phyloP scores from a whole-genome alignment of 1,139 yeast genomes.

The Lodderomyces jiufengensis region DNA sequence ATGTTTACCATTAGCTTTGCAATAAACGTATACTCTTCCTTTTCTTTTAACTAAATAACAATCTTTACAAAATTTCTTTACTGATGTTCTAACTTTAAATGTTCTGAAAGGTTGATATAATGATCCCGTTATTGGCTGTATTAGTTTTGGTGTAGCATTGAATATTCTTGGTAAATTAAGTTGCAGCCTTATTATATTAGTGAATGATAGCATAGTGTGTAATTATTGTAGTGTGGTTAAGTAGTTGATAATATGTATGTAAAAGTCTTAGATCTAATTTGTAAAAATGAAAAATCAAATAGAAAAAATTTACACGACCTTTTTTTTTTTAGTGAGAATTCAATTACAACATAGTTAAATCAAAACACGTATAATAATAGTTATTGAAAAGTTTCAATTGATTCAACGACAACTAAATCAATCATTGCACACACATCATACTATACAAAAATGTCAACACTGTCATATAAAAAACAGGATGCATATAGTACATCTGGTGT shows the following conservation, averaged over 20 bases:
- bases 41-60: constrained; percentile 93
- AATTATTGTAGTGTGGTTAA: too few species aligned
- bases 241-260: background rate
- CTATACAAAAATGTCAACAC: constrained; percentile 65
- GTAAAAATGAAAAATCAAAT: background rate
- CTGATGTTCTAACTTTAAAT: constrained; percentile 62
- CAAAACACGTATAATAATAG: background rate
- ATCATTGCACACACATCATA: background rate
- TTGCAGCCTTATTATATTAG: constrained; percentile 7
- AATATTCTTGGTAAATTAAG: constrained; percentile 11
- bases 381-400: background rate
- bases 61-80: constrained; percentile 86
- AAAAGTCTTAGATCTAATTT: background rate
- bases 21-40: constrained; percentile 88
- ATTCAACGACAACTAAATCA: background rate
- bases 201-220: constrained; percentile 6
- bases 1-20: constrained; percentile 90
- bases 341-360: background rate
- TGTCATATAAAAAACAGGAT: constrained; percentile 79
- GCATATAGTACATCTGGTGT: constrained; percentile 53
- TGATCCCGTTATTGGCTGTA: constrained; percentile 9
- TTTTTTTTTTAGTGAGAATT: background rate
- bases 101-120: constrained; percentile 20
- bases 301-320: background rate
- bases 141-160: constrained; percentile 18